These are phyloP conservation scores for Saccharomycopsis sp. DNA, from an alignment of 805 yeast genomes.

Conservation along the genomic window DNA sequence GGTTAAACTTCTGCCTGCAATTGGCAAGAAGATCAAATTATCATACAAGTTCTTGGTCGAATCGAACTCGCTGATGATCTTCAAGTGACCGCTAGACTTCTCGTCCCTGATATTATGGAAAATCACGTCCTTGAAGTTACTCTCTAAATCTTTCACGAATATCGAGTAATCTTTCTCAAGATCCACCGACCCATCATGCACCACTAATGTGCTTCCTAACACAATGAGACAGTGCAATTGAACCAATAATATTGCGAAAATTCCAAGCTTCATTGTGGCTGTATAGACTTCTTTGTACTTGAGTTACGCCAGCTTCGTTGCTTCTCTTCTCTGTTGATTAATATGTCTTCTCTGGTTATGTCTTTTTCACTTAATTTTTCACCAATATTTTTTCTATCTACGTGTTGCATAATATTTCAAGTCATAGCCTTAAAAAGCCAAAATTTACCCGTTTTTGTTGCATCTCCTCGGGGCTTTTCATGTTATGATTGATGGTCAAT, in stretches of 20 bases:
- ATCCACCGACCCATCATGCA: constrained; percentile 20
- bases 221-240: not conserved
- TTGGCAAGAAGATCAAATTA: constrained; percentile 54
- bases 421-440: not conserved
- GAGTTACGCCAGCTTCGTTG: not conserved
- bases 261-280: not conserved
- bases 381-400: not conserved
- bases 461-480: not conserved
- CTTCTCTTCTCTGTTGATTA: not conserved
- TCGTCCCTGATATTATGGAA: constrained; percentile 25
- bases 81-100: constrained; percentile 17
- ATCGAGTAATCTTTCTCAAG: constrained; percentile 23
- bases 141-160: constrained; percentile 22
- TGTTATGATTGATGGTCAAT: not conserved
- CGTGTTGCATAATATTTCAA: not conserved
- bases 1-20: constrained; percentile 39
- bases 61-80: constrained; percentile 15
- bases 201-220: constrained; percentile 10
- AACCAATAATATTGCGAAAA: not conserved
- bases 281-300: not conserved
- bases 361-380: not conserved
- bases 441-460: not conserved
- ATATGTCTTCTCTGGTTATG: not conserved
- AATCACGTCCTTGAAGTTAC: constrained; percentile 20
- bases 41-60: constrained; percentile 35